Percentiles rank a stretch among this genome's conserved stretches.
phyloP scores from a whole-genome alignment of 2,329 filamentous ascomycete species.

The Cladosporium sp. region DNA sequence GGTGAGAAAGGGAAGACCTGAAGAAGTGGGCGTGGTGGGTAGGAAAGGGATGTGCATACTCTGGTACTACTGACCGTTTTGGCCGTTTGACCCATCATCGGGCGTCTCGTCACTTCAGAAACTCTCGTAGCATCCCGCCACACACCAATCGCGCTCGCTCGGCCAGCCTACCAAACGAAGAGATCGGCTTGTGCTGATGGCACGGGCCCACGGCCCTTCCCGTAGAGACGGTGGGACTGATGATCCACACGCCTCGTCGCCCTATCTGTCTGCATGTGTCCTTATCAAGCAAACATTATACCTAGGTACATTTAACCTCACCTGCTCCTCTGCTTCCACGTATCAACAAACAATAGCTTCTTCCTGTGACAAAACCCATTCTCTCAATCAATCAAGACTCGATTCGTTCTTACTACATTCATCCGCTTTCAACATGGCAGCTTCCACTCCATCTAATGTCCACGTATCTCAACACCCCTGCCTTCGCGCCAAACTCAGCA shows the following conservation, averaged over 20 bases:
- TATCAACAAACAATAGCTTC: constrained; percentile 7
- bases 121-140: too few relatives aligned
- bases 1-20: background rate
- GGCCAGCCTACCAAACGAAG: too few relatives aligned
- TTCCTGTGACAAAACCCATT: background rate
- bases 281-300: background rate
- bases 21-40: background rate
- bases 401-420: background rate
- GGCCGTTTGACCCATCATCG: constrained; percentile 3
- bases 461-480: constrained; percentile 85
- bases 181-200: too few relatives aligned
- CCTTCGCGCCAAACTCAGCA: constrained; percentile 80
- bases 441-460: constrained; percentile 48
- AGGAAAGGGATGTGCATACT: constrained; percentile 7
- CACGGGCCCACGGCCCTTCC: too few relatives aligned
- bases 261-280: constrained; percentile 12
- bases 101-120: too few relatives aligned
- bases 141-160: too few relatives aligned
- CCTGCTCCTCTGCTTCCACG: background rate
- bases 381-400: background rate
- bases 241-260: too few relatives aligned
- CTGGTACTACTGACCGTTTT: background rate
- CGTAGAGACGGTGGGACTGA: too few relatives aligned
- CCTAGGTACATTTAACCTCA: background rate
- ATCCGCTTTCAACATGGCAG: too few relatives aligned